Evolutionary conservation across 495 filamentous ascomycete genomes (phyloP).

Genomic region (Sabuloglossum arenarium): DNA sequence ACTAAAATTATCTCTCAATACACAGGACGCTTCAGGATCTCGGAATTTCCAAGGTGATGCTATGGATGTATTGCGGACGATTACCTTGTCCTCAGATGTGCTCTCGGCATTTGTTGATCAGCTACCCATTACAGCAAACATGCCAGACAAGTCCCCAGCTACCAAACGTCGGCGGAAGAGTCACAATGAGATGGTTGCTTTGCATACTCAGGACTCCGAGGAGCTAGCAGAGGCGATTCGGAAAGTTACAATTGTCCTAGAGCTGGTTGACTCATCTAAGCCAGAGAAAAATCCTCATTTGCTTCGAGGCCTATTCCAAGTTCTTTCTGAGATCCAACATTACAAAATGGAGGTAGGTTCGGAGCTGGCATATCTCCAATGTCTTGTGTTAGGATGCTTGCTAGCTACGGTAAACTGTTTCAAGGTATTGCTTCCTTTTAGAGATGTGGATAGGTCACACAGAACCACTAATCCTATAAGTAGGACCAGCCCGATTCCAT

Average conservation of each 20-base stretch:
- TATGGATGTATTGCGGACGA: constrained; percentile 41
- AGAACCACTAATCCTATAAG: neutral
- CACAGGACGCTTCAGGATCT: constrained; percentile 8
- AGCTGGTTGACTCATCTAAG: constrained; percentile 60
- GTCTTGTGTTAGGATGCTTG: constrained; percentile 52
- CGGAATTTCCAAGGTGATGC: constrained; percentile 28
- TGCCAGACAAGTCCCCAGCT: constrained; percentile 33
- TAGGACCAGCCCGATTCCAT: constrained; percentile 24
- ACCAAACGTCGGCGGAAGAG: constrained; percentile 60
- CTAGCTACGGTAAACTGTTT: constrained; percentile 57
- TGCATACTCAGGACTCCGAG: constrained; percentile 24
- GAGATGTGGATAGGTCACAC: neutral
- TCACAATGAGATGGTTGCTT: constrained; percentile 31
- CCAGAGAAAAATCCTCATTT: constrained; percentile 51
- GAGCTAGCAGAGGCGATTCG: constrained; percentile 41
- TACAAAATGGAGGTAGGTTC: constrained; percentile 49
- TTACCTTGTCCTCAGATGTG: constrained; percentile 47
- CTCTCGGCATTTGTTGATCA: constrained; percentile 47
- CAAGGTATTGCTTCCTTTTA: constrained; percentile 20
- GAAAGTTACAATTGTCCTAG: constrained; percentile 68
- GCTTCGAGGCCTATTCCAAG: constrained; percentile 54
- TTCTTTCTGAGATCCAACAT: constrained; percentile 65
- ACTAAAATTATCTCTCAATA: constrained; percentile 25
- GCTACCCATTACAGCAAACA: constrained; percentile 40
- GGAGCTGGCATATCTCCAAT: constrained; percentile 71